A percentile compares a stretch with the other conserved stretches of the same genome.
phyloP scores from a whole-genome alignment of 2,329 filamentous ascomycete species.

The Trichothecium sympodiale region DNA sequence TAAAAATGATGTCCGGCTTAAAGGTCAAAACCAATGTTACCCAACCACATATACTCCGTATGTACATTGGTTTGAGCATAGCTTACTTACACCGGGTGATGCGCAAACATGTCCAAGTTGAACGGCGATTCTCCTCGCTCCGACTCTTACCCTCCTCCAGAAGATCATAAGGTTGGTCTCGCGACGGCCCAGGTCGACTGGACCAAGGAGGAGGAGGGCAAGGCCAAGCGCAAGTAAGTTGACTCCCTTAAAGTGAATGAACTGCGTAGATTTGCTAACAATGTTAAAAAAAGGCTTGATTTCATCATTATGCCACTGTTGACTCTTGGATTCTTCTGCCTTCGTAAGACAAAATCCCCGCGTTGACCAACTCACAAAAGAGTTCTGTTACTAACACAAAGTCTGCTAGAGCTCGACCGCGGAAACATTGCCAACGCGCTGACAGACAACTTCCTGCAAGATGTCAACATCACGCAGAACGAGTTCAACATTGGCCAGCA shows the following conservation, averaged over 20 bases:
- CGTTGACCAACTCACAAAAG: conserved; percentile 12
- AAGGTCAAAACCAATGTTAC: no score
- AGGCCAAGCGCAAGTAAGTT: conserved; percentile 26
- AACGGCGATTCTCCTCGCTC: no score
- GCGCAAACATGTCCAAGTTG: no score
- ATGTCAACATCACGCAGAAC: conserved; percentile 33
- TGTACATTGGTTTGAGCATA: no score
- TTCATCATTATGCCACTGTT: conserved; percentile 30
- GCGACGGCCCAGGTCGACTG: conserved; percentile 18
- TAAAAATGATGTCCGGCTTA: no score
- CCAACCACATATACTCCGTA: no score
- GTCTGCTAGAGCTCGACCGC: conserved; percentile 18
- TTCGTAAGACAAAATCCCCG: conserved; percentile 21
- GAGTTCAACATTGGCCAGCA: conserved; percentile 36
- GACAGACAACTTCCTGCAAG: conserved; percentile 31
- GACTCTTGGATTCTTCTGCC: conserved; percentile 29
- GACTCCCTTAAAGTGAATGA: background rate
- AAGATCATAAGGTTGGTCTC: conserved; percentile 19
- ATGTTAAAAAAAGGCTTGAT: conserved; percentile 18
- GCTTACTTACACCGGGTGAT: no score
- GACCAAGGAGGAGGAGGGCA: conserved; percentile 22
- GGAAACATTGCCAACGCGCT: conserved; percentile 29
- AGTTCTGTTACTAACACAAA: conserved; percentile 28
- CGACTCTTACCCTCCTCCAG: conserved; percentile 14
- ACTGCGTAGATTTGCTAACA: background rate